Evolutionary conservation across 2,329 filamentous ascomycete species (phyloP).

Genomic region (Emmonsia crescens): DNA sequence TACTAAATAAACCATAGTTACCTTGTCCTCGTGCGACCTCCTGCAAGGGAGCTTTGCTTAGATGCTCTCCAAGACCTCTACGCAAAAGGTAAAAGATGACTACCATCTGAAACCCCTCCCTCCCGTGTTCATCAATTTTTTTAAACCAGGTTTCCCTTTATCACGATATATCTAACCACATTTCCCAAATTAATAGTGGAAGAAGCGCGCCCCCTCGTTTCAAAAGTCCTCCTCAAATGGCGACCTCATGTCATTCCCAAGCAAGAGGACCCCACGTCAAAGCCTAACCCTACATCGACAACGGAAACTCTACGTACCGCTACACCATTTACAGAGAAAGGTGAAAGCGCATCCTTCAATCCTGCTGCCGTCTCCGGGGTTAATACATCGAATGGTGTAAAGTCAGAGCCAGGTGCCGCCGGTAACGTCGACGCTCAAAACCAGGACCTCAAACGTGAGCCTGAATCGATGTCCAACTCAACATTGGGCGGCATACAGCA

Average conservation of each 20-base stretch:
- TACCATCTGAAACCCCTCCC: background rate
- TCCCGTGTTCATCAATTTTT: background rate
- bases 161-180: conserved; percentile 5
- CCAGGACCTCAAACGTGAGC: background rate
- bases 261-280: background rate
- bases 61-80: conserved; percentile 51
- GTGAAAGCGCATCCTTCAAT: background rate
- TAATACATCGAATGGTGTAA: background rate
- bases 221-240: conserved; percentile 46
- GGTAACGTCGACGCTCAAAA: background rate
- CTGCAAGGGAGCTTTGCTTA: conserved; percentile 45
- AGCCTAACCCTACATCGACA: conserved; percentile 1
- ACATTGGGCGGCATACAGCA: background rate
- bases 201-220: conserved; percentile 37
- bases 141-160: background rate
- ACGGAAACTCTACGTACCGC: background rate
- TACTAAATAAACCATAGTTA: conserved; percentile 30
- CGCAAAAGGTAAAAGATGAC: conserved; percentile 37
- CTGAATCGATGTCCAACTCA: background rate
- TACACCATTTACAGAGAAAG: background rate
- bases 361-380: background rate
- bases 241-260: conserved; percentile 34
- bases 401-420: background rate
- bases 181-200: conserved; percentile 25
- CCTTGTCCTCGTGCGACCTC: conserved; percentile 48